These are phyloP conservation scores for Lentinula aciculospora DNA, from an alignment of 768 basidiomycete genomes.

Conservation along the genomic window DNA sequence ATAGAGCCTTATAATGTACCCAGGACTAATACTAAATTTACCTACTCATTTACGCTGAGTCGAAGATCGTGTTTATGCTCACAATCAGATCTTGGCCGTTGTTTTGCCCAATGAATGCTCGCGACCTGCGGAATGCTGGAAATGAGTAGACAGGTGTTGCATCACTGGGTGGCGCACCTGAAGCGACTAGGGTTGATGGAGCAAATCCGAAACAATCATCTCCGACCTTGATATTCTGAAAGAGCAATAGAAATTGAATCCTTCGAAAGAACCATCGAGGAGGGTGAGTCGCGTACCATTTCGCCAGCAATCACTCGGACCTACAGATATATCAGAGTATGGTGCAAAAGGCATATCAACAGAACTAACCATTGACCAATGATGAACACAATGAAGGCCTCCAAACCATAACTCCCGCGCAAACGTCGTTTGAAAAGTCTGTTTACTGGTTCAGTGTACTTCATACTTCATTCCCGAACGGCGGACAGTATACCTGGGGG, in stretches of 20 bases:
- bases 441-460: neutral
- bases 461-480: neutral
- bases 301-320: constrained; percentile 83
- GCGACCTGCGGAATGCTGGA: constrained; percentile 26
- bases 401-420: constrained; percentile 88
- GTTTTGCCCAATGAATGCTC: constrained; percentile 60
- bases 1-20: neutral
- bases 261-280: constrained; percentile 4
- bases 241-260: constrained; percentile 7
- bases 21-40: constrained; percentile 28
- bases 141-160: constrained; percentile 3
- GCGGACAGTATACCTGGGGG: constrained; percentile 33
- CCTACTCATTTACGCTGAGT: neutral
- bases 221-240: constrained; percentile 58
- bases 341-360: neutral
- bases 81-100: constrained; percentile 17
- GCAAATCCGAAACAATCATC: constrained; percentile 77
- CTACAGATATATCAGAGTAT: constrained; percentile 25
- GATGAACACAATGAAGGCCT: constrained; percentile 82
- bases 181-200: constrained; percentile 76
- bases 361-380: constrained; percentile 78
- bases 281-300: constrained; percentile 41
- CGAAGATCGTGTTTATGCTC: neutral
- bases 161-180: constrained; percentile 33
- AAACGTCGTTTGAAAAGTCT: constrained; percentile 67